A percentile compares a stretch with the other conserved stretches of the same genome.
These are phyloP conservation scores for Baorangia bicolor DNA, from an alignment of 768 basidiomycete species.

Conservation along the genomic window DNA sequence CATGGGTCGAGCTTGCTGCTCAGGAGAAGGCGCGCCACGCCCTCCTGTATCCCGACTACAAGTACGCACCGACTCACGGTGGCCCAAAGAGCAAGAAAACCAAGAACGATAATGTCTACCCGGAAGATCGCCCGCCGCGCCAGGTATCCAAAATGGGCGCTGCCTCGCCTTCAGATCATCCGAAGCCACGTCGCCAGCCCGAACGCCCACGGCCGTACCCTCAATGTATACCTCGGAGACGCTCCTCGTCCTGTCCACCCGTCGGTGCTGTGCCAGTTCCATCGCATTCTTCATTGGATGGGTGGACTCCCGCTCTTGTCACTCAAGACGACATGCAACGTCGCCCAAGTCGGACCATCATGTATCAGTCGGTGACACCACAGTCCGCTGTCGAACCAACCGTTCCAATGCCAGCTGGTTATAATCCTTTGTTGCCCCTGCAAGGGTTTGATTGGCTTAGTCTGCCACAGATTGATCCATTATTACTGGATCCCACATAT, in stretches of 20 bases:
- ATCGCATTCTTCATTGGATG: slow-evolving; percentile 6
- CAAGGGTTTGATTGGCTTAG: slow-evolving; percentile 14
- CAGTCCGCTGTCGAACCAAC: slow-evolving; percentile 7
- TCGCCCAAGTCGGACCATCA: slow-evolving; percentile 31
- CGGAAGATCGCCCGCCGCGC: slow-evolving; percentile 11
- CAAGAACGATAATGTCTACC: slow-evolving; percentile 7
- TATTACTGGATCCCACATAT: neutral
- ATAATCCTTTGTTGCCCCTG: neutral
- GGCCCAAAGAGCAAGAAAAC: slow-evolving; percentile 22
- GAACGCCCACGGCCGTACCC: slow-evolving; percentile 28
- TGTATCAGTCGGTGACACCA: slow-evolving; percentile 34
- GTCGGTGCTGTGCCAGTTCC: slow-evolving; percentile 33
- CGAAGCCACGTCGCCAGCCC: slow-evolving; percentile 5
- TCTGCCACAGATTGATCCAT: slow-evolving; percentile 7
- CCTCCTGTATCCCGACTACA: slow-evolving; percentile 42
- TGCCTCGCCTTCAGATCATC: neutral
- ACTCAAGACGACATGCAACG: slow-evolving; percentile 36
- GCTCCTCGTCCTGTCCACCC: slow-evolving; percentile 45
- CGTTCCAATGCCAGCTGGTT: neutral
- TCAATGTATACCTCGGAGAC: slow-evolving; percentile 24
- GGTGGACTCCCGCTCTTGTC: slow-evolving; percentile 22
- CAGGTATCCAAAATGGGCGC: slow-evolving; percentile 10
- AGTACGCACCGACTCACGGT: slow-evolving; percentile 35
- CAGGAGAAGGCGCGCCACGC: slow-evolving; percentile 47
- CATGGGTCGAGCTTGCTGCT: slow-evolving; percentile 52